Conservation (phyloP, 768 basidiomycete species). For the Serendipita indica region DNA sequence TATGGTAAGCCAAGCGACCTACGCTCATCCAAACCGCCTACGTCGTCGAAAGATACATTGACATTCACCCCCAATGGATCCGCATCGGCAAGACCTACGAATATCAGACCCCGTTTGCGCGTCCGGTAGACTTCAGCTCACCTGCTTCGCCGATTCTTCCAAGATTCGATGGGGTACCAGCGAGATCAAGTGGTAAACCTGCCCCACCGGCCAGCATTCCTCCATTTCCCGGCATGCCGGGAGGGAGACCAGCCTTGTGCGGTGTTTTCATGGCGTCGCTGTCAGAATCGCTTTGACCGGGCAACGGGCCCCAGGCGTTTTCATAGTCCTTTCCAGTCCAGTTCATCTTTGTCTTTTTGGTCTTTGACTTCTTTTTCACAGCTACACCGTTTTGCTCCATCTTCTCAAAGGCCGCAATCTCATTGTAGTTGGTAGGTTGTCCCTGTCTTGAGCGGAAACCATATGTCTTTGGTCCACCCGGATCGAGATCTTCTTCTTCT, state of each 20-base stretch:
- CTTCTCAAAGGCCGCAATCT: slow-evolving; percentile 11
- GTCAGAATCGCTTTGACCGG: slow-evolving; percentile 10
- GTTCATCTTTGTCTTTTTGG: slow-evolving; percentile 25
- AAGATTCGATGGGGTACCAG: slow-evolving; percentile 70
- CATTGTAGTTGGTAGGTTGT: slow-evolving; percentile 14
- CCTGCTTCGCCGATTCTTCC: slow-evolving; percentile 73
- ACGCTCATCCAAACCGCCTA: slow-evolving; percentile 94
- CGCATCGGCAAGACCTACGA: slow-evolving; percentile 72
- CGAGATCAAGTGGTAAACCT: slow-evolving; percentile 41
- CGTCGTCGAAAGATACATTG: slow-evolving; percentile 90
- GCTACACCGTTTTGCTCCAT: slow-evolving; percentile 10
- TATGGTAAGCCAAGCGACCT: slow-evolving; percentile 20
- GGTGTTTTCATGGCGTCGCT: slow-evolving; percentile 10
- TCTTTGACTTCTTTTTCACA: slow-evolving; percentile 10
- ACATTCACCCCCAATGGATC: slow-evolving; percentile 90
- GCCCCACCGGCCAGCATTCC: slow-evolving; percentile 29
- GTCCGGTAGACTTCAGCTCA: slow-evolving; percentile 21
- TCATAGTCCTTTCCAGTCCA: slow-evolving; percentile 22
- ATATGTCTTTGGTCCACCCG: slow-evolving; percentile 23
- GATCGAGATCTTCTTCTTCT: slow-evolving; percentile 22
- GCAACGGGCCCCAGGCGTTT: slow-evolving; percentile 7
- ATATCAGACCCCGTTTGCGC: slow-evolving; percentile 10
- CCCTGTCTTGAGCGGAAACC: slow-evolving; percentile 25
- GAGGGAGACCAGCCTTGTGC: slow-evolving; percentile 58
- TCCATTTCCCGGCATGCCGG: slow-evolving; percentile 42